These are phyloP conservation scores for Fusarium sp. DNA, from an alignment of 2,329 filamentous ascomycete species.

Conservation along the genomic window DNA sequence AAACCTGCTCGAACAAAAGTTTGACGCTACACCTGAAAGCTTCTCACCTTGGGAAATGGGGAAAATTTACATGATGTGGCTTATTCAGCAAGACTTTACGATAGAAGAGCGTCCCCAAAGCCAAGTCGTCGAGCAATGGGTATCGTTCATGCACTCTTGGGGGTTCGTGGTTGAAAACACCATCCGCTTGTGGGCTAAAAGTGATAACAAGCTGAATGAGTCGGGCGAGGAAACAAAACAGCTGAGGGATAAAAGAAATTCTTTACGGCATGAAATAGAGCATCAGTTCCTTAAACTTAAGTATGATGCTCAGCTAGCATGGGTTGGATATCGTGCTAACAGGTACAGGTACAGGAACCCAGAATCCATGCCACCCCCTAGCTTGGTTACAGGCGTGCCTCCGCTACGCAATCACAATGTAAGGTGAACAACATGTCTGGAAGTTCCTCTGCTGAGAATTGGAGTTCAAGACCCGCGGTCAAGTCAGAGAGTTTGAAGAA, in stretches of 20 bases:
- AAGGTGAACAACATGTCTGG: neutral
- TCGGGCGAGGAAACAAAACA: neutral
- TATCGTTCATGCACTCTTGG: neutral
- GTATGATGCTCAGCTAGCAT: no score
- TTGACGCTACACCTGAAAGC: slow-evolving; percentile 4
- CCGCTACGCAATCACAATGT: neutral
- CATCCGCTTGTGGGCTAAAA: neutral
- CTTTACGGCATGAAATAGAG: neutral
- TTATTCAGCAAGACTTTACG: slow-evolving; percentile 29
- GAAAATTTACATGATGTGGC: slow-evolving; percentile 43
- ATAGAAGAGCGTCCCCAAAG: neutral
- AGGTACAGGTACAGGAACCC: neutral
- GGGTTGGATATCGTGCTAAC: neutral
- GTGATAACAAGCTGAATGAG: neutral
- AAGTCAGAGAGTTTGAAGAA: neutral
- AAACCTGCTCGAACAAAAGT: slow-evolving; percentile 34
- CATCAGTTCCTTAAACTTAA: neutral
- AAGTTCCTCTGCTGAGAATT: neutral
- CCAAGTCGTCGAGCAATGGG: neutral
- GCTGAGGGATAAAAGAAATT: neutral
- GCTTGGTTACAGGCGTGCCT: neutral
- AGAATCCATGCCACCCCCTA: neutral
- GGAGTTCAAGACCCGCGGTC: neutral
- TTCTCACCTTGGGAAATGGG: slow-evolving; percentile 28
- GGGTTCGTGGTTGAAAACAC: neutral